Base-by-base conservation (phyloP, 257 asterid genomes). In the Lantana camara region DNA sequence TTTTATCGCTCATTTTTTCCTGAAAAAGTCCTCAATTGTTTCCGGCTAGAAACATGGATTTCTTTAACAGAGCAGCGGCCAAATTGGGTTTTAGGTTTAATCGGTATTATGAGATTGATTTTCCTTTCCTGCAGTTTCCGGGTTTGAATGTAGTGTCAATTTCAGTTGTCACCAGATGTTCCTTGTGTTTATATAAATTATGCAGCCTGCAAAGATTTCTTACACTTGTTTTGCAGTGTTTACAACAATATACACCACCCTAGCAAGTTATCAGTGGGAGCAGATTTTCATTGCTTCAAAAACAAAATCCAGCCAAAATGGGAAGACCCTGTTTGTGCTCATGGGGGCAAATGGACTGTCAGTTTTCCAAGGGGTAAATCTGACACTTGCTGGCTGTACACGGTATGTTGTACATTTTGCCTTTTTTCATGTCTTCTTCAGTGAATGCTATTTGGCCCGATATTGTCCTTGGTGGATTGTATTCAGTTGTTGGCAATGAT, bases 271-370 rank as follows among this genome's bases (percentile, higher is more conserved):
- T 64, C 75, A 5, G 64, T 48, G 20, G 87, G 91, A 75, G 85
- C 95, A 29, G 96, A 90, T 77, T 83, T 94, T 46, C 67, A 88
- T 68, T 90, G 96, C 76, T 94, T 94, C 83, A 94, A 90, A 71
- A 55, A 88, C 67, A 83, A 83, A 68, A 88, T 94, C 22, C 87
- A 81, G 75, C 99, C 99, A 47, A 86, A 84, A 69, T 90, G 97
- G 99, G 96, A 90, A 71, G 96, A 94, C 67, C 96, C 99, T 60
- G 62, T 94, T 65, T 94, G 97, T 72, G 92, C 95, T 63, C 86
- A 82, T 53, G 99, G 99, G 37, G 96, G 99, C 29, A 94, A 79
- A 70, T 94, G 99, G 97, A 90, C 95, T 2, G 63, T 83, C 50
- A 70, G 4, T 52, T 80, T 77, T 63, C 0, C 76, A 4, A 79